phyloP scores from a whole-genome alignment of 257 asterid genomes.

The Linaria vulgaris region DNA sequence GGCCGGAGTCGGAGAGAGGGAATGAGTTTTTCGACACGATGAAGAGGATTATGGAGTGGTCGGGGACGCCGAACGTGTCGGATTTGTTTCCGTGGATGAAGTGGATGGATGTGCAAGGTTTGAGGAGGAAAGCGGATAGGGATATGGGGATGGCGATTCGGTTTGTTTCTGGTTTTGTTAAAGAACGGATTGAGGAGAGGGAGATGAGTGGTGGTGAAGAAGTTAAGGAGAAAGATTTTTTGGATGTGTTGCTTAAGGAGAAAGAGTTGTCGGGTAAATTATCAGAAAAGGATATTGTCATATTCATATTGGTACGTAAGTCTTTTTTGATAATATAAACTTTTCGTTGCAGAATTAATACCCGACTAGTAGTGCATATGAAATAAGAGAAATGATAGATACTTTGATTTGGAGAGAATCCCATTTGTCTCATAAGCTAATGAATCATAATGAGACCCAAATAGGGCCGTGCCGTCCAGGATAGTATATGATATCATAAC shows the following conservation, averaged over 20 bases:
- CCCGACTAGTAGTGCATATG: too few relatives aligned
- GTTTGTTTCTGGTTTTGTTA: constrained; percentile 36
- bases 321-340: too few relatives aligned
- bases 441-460: too few relatives aligned
- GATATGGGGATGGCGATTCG: constrained; percentile 33
- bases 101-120: constrained; percentile 44
- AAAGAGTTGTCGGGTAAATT: constrained; percentile 39
- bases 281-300: constrained; percentile 41
- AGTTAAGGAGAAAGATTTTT: constrained; percentile 38
- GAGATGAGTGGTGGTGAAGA: constrained; percentile 5
- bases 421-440: too few relatives aligned
- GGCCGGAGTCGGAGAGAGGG: constrained; percentile 37
- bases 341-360: too few relatives aligned
- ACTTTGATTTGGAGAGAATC: too few relatives aligned
- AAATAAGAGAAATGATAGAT: too few relatives aligned
- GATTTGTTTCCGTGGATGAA: constrained; percentile 46
- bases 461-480: too few relatives aligned
- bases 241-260: constrained; percentile 49
- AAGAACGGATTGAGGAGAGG: constrained; percentile 33
- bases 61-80: constrained; percentile 37
- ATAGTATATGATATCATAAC: too few relatives aligned
- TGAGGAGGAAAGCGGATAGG: constrained; percentile 32
- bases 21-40: constrained; percentile 38
- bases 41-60: constrained; percentile 44
- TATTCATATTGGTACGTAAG: constrained; percentile 47